phyloP scores from a whole-genome alignment of 352 stramenopile species.

The Stephanocyclus meneghinianus region DNA sequence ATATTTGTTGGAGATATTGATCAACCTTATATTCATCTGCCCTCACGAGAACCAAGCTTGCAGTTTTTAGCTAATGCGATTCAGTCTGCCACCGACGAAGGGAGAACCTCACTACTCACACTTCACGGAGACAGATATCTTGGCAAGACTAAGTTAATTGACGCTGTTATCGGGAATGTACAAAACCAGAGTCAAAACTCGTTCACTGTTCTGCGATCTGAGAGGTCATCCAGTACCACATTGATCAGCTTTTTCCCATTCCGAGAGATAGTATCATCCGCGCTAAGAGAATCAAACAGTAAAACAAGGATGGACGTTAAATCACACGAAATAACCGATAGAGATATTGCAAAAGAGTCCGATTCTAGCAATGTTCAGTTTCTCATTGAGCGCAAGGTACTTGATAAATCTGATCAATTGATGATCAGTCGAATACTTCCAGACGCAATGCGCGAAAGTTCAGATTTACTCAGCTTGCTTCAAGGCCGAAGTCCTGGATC shows the following conservation, averaged over 20 bases:
- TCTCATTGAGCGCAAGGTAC: conserved; percentile 38
- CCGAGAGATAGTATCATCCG: conserved; percentile 31
- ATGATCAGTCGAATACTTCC: conserved; percentile 48
- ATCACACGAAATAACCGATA: conserved; percentile 17
- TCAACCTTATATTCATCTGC: conserved; percentile 35
- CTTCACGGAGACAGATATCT: conserved; percentile 28
- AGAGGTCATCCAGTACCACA: conserved; percentile 17
- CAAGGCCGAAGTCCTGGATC: conserved; percentile 26
- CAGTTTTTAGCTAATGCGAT: conserved; percentile 23
- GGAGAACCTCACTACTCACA: conserved; percentile 17
- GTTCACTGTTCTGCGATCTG: conserved; percentile 37
- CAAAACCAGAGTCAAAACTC: conserved; percentile 22
- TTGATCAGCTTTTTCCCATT: conserved; percentile 41
- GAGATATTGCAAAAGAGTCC: not conserved
- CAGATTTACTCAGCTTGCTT: conserved; percentile 42
- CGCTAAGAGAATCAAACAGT: conserved; percentile 34
- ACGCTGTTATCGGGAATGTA: conserved; percentile 23
- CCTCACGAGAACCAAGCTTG: conserved; percentile 21
- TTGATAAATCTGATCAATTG: conserved; percentile 45
- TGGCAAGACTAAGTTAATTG: conserved; percentile 39
- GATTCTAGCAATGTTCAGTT: conserved; percentile 22
- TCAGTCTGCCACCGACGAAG: conserved; percentile 24
- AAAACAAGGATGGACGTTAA: conserved; percentile 12
- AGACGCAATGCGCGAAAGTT: conserved; percentile 17
- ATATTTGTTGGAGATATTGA: conserved; percentile 27